Evolutionary conservation across 192 early-diverging fungal genomes (phyloP).

Genomic region (Rhizophagus sp.): DNA sequence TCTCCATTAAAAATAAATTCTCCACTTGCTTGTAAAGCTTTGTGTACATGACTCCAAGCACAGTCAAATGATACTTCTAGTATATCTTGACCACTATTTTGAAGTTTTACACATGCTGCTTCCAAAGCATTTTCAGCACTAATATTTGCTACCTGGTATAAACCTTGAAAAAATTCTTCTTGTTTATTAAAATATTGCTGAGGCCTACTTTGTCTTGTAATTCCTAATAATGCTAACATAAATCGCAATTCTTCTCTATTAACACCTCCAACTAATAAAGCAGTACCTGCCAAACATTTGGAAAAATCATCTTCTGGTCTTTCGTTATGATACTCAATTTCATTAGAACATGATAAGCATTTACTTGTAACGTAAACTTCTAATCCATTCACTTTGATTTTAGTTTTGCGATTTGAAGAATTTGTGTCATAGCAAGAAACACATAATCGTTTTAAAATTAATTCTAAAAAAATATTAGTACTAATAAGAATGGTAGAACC

Average conservation of each 20-base stretch:
- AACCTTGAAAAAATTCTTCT: background rate
- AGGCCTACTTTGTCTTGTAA: background rate
- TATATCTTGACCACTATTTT: background rate
- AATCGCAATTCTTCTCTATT: conserved; percentile 6
- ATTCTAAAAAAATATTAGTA: background rate
- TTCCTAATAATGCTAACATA: background rate
- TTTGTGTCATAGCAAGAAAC: background rate
- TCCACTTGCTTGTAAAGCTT: background rate
- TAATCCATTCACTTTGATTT: background rate
- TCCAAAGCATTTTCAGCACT: background rate
- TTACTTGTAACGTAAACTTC: background rate
- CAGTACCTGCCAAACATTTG: background rate
- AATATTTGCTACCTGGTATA: conserved; percentile 1
- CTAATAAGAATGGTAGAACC: background rate
- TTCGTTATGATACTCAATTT: conserved; percentile 7
- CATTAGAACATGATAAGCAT: background rate
- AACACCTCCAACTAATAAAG: background rate
- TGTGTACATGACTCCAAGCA: background rate
- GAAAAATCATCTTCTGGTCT: background rate
- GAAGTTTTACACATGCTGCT: background rate
- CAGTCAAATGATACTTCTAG: conserved; percentile 4
- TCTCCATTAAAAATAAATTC: conserved; percentile 10
- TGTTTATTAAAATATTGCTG: conserved; percentile 15
- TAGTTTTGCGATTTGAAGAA: background rate
- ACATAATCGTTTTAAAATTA: background rate